A percentile compares a stretch with the other conserved stretches of the same genome.
Evolutionary conservation across 2,329 filamentous ascomycete genomes (phyloP).

Genomic region (Colletotrichum sojae): DNA sequence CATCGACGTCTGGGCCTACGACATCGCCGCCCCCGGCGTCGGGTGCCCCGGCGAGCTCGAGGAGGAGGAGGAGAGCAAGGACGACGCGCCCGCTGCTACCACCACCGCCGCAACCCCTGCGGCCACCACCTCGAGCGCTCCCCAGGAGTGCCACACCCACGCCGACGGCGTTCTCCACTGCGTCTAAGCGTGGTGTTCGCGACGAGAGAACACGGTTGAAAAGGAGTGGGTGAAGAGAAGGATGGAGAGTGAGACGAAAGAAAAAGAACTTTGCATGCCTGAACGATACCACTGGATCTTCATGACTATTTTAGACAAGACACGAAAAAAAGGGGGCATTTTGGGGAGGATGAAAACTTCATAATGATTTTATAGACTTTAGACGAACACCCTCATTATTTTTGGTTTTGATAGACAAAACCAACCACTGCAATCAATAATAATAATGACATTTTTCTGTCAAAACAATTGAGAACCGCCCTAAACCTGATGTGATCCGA

Average conservation of each 20-base stretch:
- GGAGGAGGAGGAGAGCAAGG: conserved; percentile 18
- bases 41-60: conserved; percentile 68
- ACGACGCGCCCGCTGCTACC: conserved; percentile 19
- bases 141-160: conserved; percentile 65
- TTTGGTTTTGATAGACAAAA: background rate
- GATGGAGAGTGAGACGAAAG: background rate
- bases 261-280: conserved; percentile 14
- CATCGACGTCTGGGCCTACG: conserved; percentile 76
- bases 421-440: conserved; percentile 13
- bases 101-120: conserved; percentile 53
- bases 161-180: conserved; percentile 54
- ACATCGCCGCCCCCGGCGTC: conserved; percentile 73
- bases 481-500: too few relatives aligned
- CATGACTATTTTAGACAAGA: conserved; percentile 8
- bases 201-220: background rate
- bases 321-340: conserved; percentile 10
- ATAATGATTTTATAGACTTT: conserved; percentile 34
- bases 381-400: conserved; percentile 36
- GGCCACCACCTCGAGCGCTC: conserved; percentile 70
- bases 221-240: conserved; percentile 3
- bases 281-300: conserved; percentile 34
- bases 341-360: conserved; percentile 11
- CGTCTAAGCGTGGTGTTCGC: conserved; percentile 9
- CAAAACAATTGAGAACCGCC: background rate
- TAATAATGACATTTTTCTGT: conserved; percentile 34